Base-by-base conservation (phyloP, 1,139 yeast genomes). In the Hemisphaericaspora subhashii region DNA sequence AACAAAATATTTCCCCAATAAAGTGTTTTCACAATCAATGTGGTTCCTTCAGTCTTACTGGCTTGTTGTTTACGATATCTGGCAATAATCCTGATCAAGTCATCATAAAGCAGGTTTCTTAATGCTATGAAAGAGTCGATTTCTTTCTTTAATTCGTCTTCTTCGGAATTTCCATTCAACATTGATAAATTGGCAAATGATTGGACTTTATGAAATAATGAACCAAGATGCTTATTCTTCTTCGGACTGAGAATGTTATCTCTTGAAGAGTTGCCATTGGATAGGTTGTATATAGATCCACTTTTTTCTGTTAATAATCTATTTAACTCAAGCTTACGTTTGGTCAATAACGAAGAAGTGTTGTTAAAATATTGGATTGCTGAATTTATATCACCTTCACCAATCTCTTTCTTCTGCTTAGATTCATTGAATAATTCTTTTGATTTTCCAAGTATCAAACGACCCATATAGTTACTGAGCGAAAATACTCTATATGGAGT, bases 401-500 rank as follows among this genome's bases (percentile, higher is more conserved):
- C 48, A 3, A 58, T 35, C 8, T 38, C 41, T 11, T 29, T 38
- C 6, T 22, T 29, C 23, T 28, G 31, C 11, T 35, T 35, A 4
- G 37, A 28, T 21, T 31, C 28, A 22, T 35, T 31, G 8, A 35
- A 20, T 8, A 35, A 16, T 16, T 30, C 23, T 21, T 27, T 5
- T 33, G 37, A 30, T 27, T 18, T 29, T 7, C 32, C 32, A 14
- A 29, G 32, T 10, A 38, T 13, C 11, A 31, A 12, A 28, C 37
- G 37, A 23, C 25, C 30, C 11, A 41, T 17, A 28, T 42, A 25
- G 20, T 37, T 31, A 38, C 52, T 30, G 46, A 38, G 4, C 5
- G 48, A 33, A 22, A 54, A 50, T 15, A 50, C 37, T 29, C 56
- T 54, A 43, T 62, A 65, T 0, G 85, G 81, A 0, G 88, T 81